Evolutionary conservation across 306 rosid genomes (phyloP).

Genomic region (Dalbergia cultrata): DNA sequence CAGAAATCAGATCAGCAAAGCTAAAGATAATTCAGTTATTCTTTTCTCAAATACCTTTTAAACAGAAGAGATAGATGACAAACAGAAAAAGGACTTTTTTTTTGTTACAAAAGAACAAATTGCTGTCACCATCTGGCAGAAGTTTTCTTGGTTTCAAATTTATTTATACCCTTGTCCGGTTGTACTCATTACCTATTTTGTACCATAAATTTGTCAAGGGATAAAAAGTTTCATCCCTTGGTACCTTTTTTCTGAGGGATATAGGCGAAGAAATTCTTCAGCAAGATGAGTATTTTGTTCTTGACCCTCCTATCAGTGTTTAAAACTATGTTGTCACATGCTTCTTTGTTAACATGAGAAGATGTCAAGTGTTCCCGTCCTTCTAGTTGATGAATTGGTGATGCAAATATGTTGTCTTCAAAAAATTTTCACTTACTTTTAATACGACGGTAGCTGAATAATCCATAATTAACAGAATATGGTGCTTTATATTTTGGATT

Average conservation of each 20-base stretch:
- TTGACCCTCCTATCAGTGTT: conserved; percentile 4
- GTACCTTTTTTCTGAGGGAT: conserved; percentile 25
- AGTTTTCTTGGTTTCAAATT: conserved; percentile 20
- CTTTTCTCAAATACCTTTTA: neutral
- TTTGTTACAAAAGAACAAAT: conserved; percentile 7
- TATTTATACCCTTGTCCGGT: conserved; percentile 9
- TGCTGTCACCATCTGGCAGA: conserved; percentile 10
- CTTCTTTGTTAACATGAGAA: conserved; percentile 16
- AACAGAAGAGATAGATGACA: conserved; percentile 15
- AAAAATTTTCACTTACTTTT: neutral
- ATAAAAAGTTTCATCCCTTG: conserved; percentile 12
- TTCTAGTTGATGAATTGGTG: neutral
- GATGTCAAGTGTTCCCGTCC: no score
- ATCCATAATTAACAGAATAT: neutral
- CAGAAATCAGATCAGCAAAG: conserved; percentile 53
- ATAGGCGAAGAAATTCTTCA: conserved; percentile 32
- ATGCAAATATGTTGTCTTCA: neutral
- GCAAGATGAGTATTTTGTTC: conserved; percentile 22
- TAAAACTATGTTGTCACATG: neutral
- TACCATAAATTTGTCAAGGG: conserved; percentile 19
- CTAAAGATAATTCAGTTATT: conserved; percentile 39
- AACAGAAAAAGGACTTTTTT: conserved; percentile 16
- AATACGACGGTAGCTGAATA: neutral
- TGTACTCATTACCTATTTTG: conserved; percentile 4
- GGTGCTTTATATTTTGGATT: no score